Conservation (phyloP, 768 basidiomycete species). For the Leucogyrophana mollusca region DNA sequence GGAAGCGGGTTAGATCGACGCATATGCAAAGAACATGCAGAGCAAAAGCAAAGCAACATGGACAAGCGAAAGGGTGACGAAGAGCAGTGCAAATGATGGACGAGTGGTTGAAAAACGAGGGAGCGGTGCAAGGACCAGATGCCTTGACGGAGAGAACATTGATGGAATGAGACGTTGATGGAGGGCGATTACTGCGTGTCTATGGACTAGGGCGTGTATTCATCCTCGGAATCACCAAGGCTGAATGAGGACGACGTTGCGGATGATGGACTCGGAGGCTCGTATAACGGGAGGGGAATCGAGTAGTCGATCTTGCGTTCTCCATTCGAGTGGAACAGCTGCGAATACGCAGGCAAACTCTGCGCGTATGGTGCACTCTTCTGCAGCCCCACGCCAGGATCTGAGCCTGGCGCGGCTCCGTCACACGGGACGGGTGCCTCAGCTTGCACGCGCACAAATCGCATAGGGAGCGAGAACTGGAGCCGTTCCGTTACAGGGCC, state of each 20-base stretch:
- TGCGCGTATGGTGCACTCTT: conserved; percentile 21
- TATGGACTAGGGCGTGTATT: conserved; percentile 7
- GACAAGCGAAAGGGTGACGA: background rate
- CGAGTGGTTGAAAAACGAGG: background rate
- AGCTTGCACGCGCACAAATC: conserved; percentile 45
- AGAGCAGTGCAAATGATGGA: background rate
- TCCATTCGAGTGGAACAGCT: conserved; percentile 73
- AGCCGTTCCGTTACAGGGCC: conserved; percentile 22
- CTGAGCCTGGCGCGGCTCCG: conserved; percentile 3
- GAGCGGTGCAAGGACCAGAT: background rate
- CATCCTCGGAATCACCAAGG: conserved; percentile 2
- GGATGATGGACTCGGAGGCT: conserved; percentile 29
- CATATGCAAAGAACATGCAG: conserved; percentile 2
- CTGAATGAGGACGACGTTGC: conserved; percentile 4
- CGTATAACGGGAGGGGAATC: conserved; percentile 63
- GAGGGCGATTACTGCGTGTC: background rate
- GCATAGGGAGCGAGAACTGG: conserved; percentile 46
- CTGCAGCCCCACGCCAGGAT: conserved; percentile 3
- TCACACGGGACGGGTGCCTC: background rate
- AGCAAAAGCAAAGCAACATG: background rate
- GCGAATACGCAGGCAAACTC: conserved; percentile 71
- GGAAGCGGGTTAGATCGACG: conserved; percentile 12
- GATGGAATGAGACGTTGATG: no score
- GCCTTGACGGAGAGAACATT: no score
- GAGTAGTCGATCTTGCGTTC: conserved; percentile 69